Percentiles rank a stretch among this genome's conserved stretches.
phyloP scores from a whole-genome alignment of 1,284 basidiomycete species.

The Trametes versicolor region DNA sequence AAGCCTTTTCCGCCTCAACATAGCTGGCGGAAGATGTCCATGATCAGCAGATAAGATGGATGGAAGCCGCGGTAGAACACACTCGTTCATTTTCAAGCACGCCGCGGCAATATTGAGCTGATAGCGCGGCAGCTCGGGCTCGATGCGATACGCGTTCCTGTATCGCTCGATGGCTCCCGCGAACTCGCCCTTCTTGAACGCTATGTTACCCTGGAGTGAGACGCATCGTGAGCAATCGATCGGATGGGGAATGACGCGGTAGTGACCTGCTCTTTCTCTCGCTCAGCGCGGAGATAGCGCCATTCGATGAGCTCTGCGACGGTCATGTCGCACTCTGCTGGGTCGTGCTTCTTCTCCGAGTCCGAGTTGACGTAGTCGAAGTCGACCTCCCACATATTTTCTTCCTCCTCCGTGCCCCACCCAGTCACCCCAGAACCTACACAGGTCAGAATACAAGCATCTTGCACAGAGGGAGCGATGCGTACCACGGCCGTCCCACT shows the following conservation, averaged over 20 bases:
- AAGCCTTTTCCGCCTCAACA: conserved; percentile 74
- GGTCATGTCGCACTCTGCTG: conserved; percentile 61
- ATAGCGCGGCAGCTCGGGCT: conserved; percentile 76
- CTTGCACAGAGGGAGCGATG: conserved; percentile 3
- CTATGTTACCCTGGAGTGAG: conserved; percentile 62
- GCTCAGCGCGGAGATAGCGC: conserved; percentile 71
- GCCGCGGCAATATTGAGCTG: conserved; percentile 78
- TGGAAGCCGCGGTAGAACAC: conserved; percentile 25
- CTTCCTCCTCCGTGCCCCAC: conserved; percentile 76
- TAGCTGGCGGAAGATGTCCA: conserved; percentile 52
- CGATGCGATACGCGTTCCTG: conserved; percentile 64
- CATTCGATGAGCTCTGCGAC: conserved; percentile 76
- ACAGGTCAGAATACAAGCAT: background rate
- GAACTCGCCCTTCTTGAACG: conserved; percentile 69
- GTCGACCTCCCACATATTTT: conserved; percentile 76
- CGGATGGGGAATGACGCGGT: conserved; percentile 4
- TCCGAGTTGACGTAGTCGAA: conserved; percentile 66
- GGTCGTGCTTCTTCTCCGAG: conserved; percentile 50
- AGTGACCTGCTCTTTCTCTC: conserved; percentile 70
- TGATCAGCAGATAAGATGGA: background rate
- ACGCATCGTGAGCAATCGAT: conserved; percentile 14
- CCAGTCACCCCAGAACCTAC: conserved; percentile 65
- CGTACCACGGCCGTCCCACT: conserved; percentile 74
- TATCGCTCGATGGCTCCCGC: conserved; percentile 64
- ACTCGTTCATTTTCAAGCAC: conserved; percentile 72